Base-by-base conservation (phyloP, 371 early-diverging fungal species). In the Actinomucor elegans region DNA sequence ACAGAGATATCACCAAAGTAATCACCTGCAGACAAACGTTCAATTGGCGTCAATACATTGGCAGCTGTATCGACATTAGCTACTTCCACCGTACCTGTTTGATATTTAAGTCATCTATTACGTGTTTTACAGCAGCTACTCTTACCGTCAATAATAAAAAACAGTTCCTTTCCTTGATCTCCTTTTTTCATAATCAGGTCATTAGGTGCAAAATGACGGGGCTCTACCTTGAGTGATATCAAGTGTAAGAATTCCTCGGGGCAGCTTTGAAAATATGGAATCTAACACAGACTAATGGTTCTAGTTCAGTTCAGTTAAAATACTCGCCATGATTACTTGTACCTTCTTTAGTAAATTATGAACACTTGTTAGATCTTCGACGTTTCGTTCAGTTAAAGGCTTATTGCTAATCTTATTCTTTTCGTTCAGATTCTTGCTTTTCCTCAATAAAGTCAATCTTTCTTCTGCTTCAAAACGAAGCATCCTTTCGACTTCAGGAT, bases 1-100 rank as follows among this genome's bases (percentile, higher is more conserved):
- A 92, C 79, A 5, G 88, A 88, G 43, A 93, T 89, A 59, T 95
- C 94, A 17, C 86, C 86, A 71, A 85, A 83, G 52, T 81, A 88
- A 40, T 79, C 77, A 20, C 88, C 89, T 24, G 77, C 65, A 1
- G 77, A 64, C 6, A 71, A 47, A 15, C 69, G 43, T 4, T 50
- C 62, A 29, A 74, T 47, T 1, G 64, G 64, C 0, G 40, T 55
- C 23, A 41, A 34, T 5, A 26, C 18, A 11, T 57, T 54, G 15
- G 26, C 32, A 17, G 34, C 45, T 18, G 36, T 29, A 8, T 51
- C 57, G 27, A 47, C n/a, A 36, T 60, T 69, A 8, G 53, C 38
- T n/a, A 66, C 51, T 36, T 74, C 64, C 2, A 70, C 71, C 0
- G 71, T 67, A 2, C 74, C 74, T 74, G 10, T 38, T 26, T 15